These are phyloP conservation scores for Chytridium lagenaria DNA, from an alignment of 371 early-diverging fungal species.

Conservation along the genomic window DNA sequence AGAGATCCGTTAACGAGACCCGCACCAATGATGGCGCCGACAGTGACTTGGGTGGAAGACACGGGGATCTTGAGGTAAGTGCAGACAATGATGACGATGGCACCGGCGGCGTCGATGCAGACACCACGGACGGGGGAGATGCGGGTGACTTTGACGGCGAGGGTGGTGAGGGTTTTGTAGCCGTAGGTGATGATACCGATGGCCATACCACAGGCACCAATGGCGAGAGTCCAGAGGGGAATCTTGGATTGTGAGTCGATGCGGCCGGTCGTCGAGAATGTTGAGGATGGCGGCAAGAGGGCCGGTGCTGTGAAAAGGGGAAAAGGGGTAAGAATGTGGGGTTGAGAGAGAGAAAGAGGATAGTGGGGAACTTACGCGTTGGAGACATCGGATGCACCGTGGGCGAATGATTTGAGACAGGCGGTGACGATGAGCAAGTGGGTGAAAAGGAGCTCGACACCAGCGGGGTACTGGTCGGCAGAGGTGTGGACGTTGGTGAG, in stretches of 20 bases:
- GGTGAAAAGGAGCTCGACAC: slow-evolving; percentile 6
- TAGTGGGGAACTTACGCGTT: slow-evolving; percentile 21
- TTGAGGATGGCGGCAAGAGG: slow-evolving; percentile 10
- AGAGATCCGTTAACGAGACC: slow-evolving; percentile 63
- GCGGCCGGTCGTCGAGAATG: slow-evolving; percentile 9
- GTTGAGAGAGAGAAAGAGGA: not conserved
- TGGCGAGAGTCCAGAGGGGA: slow-evolving; percentile 6
- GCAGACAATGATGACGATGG: slow-evolving; percentile 12
- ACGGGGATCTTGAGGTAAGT: slow-evolving; percentile 48
- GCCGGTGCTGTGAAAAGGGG: not conserved
- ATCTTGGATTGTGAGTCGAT: slow-evolving; percentile 12
- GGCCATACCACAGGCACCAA: slow-evolving; percentile 8
- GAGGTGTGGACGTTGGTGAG: slow-evolving; percentile 8
- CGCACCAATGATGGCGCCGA: slow-evolving; percentile 80
- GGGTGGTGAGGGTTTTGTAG: slow-evolving; percentile 1
- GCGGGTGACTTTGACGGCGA: slow-evolving; percentile 6
- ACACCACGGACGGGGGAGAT: slow-evolving; percentile 16
- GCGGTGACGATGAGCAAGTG: slow-evolving; percentile 18
- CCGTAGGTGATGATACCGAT: slow-evolving; percentile 15
- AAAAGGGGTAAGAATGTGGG: not conserved
- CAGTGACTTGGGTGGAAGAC: slow-evolving; percentile 74
- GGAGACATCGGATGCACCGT: slow-evolving; percentile 13
- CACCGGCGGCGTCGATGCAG: slow-evolving; percentile 5
- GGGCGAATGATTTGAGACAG: slow-evolving; percentile 12
- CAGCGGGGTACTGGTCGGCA: not conserved